Conservation (phyloP, 1,284 basidiomycete species). For the Cryptococcus sp. region DNA sequence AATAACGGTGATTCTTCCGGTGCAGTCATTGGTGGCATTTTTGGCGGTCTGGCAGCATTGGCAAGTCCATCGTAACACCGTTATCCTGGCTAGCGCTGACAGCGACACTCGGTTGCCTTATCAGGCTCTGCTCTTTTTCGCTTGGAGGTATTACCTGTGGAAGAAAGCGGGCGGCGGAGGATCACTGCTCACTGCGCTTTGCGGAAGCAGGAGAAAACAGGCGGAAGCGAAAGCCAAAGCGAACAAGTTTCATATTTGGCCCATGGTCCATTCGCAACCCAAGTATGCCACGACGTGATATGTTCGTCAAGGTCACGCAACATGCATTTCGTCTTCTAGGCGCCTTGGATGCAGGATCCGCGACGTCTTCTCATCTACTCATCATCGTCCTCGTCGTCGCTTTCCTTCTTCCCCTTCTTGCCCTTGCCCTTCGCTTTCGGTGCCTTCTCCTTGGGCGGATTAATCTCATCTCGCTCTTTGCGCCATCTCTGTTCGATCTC, state of each 20-base stretch:
- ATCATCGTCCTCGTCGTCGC: constrained; percentile 36
- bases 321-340: background rate
- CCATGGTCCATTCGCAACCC: constrained; percentile 29
- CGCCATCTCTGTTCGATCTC: constrained; percentile 42
- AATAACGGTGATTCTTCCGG: constrained; percentile 11
- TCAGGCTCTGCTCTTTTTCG: constrained; percentile 26
- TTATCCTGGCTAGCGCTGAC: too few species aligned
- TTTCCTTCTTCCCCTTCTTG: constrained; percentile 29
- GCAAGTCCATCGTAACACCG: constrained; percentile 12
- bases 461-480: constrained; percentile 39
- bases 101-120: background rate
- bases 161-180: constrained; percentile 32
- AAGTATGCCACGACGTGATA: constrained; percentile 8
- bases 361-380: constrained; percentile 9
- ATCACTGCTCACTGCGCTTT: constrained; percentile 21
- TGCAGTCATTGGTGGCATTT: constrained; percentile 28
- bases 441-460: constrained; percentile 42
- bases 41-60: constrained; percentile 25
- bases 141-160: constrained; percentile 23
- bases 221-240: constrained; percentile 11
- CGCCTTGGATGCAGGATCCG: too few species aligned
- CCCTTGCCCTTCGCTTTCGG: constrained; percentile 19
- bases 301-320: too few species aligned
- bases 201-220: constrained; percentile 18
- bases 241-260: constrained; percentile 32